Percentiles rank a stretch among this genome's conserved stretches.
Evolutionary conservation across 345 rosid species (phyloP).

Genomic region (Mallotus nudiflorus): DNA sequence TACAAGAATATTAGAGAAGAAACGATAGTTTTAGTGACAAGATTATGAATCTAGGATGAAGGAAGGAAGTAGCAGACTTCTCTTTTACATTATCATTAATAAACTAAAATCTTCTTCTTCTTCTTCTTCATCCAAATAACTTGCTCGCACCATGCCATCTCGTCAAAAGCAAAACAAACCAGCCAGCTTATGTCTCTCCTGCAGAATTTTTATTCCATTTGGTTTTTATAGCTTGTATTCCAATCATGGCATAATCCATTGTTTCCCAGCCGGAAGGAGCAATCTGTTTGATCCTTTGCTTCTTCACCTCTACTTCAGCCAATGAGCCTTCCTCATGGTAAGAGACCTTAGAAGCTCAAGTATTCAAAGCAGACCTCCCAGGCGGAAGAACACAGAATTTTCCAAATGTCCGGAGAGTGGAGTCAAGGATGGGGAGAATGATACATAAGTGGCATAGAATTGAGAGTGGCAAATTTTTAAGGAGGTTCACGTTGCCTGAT

Average conservation of each 20-base stretch:
- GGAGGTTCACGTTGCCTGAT: slow-evolving; percentile 15
- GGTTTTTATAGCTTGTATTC: not conserved
- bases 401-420: slow-evolving; percentile 4
- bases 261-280: not conserved
- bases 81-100: not conserved
- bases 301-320: not conserved
- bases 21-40: not conserved
- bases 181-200: not conserved
- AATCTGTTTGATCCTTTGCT: not conserved
- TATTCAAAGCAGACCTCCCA: slow-evolving; percentile 11
- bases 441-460: slow-evolving; percentile 12
- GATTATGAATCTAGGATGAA: not conserved
- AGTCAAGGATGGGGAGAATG: slow-evolving; percentile 7
- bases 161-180: not conserved
- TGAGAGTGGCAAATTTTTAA: slow-evolving; percentile 5
- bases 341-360: slow-evolving; percentile 4
- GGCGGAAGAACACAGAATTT: slow-evolving; percentile 4
- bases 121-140: not conserved
- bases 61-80: not conserved
- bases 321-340: slow-evolving; percentile 2
- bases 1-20: slow-evolving; percentile 4
- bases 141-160: not conserved
- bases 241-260: slow-evolving; percentile 4
- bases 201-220: not conserved
- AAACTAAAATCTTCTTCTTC: not conserved